phyloP scores from a whole-genome alignment of 176 grass and related monocot species.

The Eragrostis nindensis region DNA sequence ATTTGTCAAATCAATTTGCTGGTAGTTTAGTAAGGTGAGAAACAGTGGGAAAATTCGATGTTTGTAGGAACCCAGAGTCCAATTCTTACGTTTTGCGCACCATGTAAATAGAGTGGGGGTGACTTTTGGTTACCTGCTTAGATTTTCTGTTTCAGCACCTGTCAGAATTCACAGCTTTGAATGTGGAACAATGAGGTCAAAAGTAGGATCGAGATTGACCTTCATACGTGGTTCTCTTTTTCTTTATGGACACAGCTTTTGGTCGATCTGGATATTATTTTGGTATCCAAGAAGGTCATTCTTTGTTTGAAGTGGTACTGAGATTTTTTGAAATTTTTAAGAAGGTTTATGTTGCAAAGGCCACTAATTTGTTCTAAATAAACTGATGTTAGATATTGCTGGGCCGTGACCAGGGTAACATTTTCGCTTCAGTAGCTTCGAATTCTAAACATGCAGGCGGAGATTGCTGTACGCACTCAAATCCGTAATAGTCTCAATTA shows the following conservation, averaged over 20 bases:
- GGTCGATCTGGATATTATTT: neutral
- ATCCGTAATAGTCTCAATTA: too few species aligned
- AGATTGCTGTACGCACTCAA: too few species aligned
- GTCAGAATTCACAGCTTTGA: neutral
- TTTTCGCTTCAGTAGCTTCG: too few species aligned
- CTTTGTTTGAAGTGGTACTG: neutral
- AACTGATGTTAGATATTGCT: too few species aligned
- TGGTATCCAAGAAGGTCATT: neutral
- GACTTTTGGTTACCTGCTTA: neutral
- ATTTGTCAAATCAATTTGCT: neutral
- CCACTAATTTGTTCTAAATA: neutral
- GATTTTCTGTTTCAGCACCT: slow-evolving; percentile 25
- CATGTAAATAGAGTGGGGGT: slow-evolving; percentile 33
- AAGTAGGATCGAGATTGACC: neutral
- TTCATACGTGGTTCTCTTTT: neutral
- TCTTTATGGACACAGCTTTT: neutral
- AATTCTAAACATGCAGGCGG: too few species aligned
- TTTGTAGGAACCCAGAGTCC: neutral
- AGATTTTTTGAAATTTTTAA: neutral
- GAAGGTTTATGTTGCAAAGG: neutral
- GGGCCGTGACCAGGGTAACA: too few species aligned
- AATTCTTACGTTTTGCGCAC: neutral
- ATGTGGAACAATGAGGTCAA: neutral
- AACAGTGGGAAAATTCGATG: neutral
- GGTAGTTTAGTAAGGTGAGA: neutral